Evolutionary conservation across 768 basidiomycete species (phyloP).

Genomic region (Lanmaoa pseudosensibilis): DNA sequence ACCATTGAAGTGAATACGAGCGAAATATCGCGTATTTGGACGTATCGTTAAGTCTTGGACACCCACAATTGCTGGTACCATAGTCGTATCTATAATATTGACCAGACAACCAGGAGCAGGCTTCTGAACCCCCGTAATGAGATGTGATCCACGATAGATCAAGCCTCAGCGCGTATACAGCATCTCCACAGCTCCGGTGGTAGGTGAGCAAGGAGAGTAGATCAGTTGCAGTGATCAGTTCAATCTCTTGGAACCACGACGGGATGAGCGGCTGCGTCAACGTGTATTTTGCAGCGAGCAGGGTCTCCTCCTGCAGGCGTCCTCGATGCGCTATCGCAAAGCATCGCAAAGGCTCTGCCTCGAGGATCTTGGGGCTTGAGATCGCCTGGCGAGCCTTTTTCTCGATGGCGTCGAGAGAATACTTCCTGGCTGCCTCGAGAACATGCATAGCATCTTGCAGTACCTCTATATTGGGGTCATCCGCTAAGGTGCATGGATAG

Average conservation of each 20-base stretch:
- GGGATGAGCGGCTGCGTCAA: constrained; percentile 26
- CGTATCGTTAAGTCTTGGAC: not conserved
- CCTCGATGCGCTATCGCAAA: not conserved
- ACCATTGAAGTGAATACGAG: constrained; percentile 6
- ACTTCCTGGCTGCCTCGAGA: not conserved
- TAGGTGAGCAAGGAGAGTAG: constrained; percentile 25
- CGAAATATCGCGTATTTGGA: not conserved
- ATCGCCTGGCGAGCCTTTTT: not conserved
- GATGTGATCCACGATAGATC: constrained; percentile 14
- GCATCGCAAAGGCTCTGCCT: not conserved
- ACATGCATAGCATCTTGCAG: not conserved
- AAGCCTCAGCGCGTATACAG: not conserved
- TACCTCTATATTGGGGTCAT: constrained; percentile 12
- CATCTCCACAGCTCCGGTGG: constrained; percentile 15
- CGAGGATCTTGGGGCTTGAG: not conserved
- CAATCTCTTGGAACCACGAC: constrained; percentile 25
- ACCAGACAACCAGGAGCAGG: constrained; percentile 10
- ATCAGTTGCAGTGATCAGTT: constrained; percentile 24
- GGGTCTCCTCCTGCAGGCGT: not conserved
- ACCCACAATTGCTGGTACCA: too few relatives aligned
- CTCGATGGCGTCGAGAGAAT: not conserved
- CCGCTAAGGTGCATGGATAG: constrained; percentile 20
- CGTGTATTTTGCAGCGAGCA: constrained; percentile 10
- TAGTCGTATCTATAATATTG: too few relatives aligned
- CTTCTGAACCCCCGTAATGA: not conserved